These are phyloP conservation scores for Coemansia aciculifera DNA, from an alignment of 192 early-diverging fungal species.

Conservation along the genomic window DNA sequence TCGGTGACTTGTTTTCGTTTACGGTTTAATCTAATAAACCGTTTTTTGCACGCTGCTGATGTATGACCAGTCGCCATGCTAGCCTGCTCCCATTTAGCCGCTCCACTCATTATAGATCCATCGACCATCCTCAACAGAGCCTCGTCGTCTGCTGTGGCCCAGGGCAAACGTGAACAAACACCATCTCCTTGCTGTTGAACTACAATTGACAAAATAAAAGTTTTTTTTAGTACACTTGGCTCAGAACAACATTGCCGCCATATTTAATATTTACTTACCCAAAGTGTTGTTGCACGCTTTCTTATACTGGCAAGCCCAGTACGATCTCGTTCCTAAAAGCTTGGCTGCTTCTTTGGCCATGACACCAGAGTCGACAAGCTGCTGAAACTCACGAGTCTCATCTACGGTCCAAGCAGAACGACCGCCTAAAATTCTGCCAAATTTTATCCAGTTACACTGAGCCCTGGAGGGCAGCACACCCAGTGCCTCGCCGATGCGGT, in stretches of 20 bases:
- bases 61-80: neutral
- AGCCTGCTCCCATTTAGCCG: neutral
- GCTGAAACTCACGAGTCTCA: neutral
- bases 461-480: neutral
- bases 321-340: neutral
- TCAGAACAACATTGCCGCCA: neutral
- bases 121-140: neutral
- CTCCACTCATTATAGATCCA: neutral
- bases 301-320: neutral
- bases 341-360: neutral
- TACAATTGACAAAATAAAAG: neutral
- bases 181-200: neutral
- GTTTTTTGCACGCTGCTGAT: neutral
- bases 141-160: neutral
- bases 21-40: neutral
- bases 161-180: neutral
- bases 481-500: neutral
- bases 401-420: neutral
- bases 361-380: neutral
- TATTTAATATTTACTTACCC: neutral
- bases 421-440: neutral
- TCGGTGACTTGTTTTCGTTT: neutral
- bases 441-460: neutral
- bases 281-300: neutral
- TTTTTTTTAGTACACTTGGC: neutral